Conservation (phyloP, 495 filamentous ascomycete genomes). For the Penicillium riverlandense region DNA sequence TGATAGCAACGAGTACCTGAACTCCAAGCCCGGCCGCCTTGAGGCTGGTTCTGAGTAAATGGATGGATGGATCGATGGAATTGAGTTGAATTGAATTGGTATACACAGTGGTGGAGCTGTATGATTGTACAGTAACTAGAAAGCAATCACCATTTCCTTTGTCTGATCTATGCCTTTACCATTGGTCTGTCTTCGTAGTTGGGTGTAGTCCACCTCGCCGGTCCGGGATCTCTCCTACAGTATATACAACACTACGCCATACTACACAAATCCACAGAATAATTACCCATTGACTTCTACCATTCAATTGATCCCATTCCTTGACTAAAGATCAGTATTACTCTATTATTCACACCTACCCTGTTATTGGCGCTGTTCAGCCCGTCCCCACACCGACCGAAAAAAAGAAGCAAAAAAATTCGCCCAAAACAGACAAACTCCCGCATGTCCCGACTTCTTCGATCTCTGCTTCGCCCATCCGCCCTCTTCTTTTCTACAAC, state of each 20-base stretch:
- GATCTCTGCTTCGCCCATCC: not conserved
- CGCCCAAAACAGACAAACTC: slow-evolving; percentile 22
- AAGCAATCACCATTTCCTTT: slow-evolving; percentile 36
- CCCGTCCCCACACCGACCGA: slow-evolving; percentile 12
- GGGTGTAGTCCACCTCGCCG: not conserved
- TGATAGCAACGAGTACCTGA: slow-evolving; percentile 78
- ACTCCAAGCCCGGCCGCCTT: slow-evolving; percentile 79
- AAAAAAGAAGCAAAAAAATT: slow-evolving; percentile 13
- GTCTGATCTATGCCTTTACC: not conserved
- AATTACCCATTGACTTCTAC: too few species aligned
- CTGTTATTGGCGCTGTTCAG: not conserved
- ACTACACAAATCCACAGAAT: too few species aligned
- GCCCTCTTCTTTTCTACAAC: slow-evolving; percentile 17
- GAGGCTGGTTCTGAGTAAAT: slow-evolving; percentile 19
- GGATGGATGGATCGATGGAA: not conserved
- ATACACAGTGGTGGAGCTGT: slow-evolving; percentile 17
- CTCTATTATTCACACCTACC: too few species aligned
- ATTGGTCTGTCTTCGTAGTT: not conserved
- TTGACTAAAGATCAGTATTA: too few species aligned
- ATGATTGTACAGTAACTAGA: slow-evolving; percentile 44
- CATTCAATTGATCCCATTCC: too few species aligned
- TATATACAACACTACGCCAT: too few species aligned
- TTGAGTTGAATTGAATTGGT: slow-evolving; percentile 10
- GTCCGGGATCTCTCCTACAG: not conserved
- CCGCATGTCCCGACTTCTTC: slow-evolving; percentile 2